A percentile compares a stretch with the other conserved stretches of the same genome.
Conservation (phyloP, 305 asterid genomes). For the Plantago coronopus region DNA sequence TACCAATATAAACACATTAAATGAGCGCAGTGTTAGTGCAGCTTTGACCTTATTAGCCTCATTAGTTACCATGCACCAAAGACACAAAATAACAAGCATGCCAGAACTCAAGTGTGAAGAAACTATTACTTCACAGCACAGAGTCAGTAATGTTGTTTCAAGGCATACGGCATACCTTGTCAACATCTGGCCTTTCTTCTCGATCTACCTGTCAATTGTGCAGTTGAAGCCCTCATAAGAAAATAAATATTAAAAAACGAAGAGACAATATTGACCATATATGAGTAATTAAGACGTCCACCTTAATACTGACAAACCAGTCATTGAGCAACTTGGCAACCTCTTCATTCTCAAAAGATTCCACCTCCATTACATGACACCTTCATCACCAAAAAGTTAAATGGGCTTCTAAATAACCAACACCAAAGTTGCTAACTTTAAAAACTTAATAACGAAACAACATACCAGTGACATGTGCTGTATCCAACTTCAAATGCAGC, state of each 20-base stretch:
- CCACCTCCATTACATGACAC: conserved; percentile 99
- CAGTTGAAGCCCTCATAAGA: conserved; percentile 9
- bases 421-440: not conserved
- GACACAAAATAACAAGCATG: not conserved
- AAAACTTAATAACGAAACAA: not conserved
- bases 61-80: not conserved
- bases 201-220: conserved; percentile 64
- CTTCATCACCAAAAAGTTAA: conserved; percentile 28
- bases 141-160: not conserved
- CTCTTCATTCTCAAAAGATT: conserved; percentile 83
- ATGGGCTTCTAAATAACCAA: conserved; percentile 6
- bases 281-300: conserved; percentile 25
- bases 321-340: conserved; percentile 80
- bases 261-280: not conserved
- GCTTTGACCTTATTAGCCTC: too few relatives aligned
- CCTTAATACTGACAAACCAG: conserved; percentile 91
- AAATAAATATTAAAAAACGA: not conserved
- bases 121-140: too few relatives aligned
- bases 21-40: too few relatives aligned
- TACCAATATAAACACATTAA: too few relatives aligned
- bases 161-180: conserved; percentile 62
- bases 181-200: conserved; percentile 97
- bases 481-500: conserved; percentile 70
- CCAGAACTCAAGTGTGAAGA: too few relatives aligned
- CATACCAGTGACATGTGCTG: conserved; percentile 99